Evolutionary conservation across 2,329 filamentous ascomycete genomes (phyloP).

Genomic region (Ophiognomonia clavigignenti-juglandacearum): DNA sequence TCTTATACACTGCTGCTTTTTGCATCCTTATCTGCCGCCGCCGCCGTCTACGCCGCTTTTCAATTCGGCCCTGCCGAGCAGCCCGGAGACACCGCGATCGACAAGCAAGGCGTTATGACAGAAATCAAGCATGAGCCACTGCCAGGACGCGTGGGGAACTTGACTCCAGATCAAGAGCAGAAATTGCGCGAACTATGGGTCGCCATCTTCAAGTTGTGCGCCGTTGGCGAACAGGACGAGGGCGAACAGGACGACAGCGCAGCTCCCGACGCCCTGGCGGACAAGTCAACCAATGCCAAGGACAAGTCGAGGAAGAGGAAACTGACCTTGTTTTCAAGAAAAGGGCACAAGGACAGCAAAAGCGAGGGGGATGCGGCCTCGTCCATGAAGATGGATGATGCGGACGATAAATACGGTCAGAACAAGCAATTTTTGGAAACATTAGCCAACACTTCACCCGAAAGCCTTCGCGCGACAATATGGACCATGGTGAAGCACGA

Average conservation of each 20-base stretch:
- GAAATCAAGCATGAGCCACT: constrained; percentile 33
- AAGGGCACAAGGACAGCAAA: constrained; percentile 50
- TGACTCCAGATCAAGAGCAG: constrained; percentile 83
- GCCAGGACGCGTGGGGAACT: constrained; percentile 75
- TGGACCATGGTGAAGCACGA: constrained; percentile 97
- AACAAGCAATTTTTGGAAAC: constrained; percentile 82
- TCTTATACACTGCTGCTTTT: constrained; percentile 3
- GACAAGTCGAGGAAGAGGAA: constrained; percentile 72
- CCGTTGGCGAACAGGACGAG: constrained; percentile 42
- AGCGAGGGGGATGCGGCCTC: constrained; percentile 31
- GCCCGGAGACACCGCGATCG: constrained; percentile 1
- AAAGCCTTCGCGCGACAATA: constrained; percentile 73
- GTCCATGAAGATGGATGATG: constrained; percentile 40
- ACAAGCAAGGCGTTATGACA: constrained; percentile 8
- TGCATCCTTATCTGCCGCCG: constrained; percentile 1
- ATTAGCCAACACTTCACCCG: constrained; percentile 69
- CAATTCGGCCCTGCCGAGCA: not conserved
- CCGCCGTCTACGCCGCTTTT: constrained; percentile 2
- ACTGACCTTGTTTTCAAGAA: constrained; percentile 63
- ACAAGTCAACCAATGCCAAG: constrained; percentile 20
- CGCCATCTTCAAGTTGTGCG: constrained; percentile 70
- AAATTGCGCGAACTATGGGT: constrained; percentile 88
- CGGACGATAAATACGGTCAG: constrained; percentile 90
- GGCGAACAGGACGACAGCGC: constrained; percentile 29
- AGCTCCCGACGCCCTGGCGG: constrained; percentile 22